A percentile compares a stretch with the other conserved stretches of the same genome.
phyloP scores from a whole-genome alignment of 2,329 filamentous ascomycete species.

The Lecanicillium sp. region DNA sequence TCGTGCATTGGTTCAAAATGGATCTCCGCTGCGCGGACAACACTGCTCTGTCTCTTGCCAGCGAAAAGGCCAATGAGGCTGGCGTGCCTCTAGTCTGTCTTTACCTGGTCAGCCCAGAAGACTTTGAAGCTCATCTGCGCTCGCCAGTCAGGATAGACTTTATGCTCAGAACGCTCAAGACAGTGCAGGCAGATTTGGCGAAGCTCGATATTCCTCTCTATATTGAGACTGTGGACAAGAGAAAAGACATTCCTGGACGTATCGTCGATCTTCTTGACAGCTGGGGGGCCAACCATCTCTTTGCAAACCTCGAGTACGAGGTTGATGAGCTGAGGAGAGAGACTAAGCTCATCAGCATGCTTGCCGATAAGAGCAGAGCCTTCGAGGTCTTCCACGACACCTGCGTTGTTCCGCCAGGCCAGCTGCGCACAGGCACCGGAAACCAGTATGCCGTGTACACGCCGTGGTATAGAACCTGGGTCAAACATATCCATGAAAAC shows the following conservation, averaged over 20 bases:
- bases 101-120: constrained; percentile 75
- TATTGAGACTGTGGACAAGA: constrained; percentile 61
- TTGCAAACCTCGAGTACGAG: constrained; percentile 83
- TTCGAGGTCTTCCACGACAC: constrained; percentile 74
- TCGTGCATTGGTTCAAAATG: constrained; percentile 88
- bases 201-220: constrained; percentile 71
- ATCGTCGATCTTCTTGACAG: constrained; percentile 58
- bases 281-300: constrained; percentile 71
- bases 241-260: constrained; percentile 52
- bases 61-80: constrained; percentile 55
- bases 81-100: constrained; percentile 66
- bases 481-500: constrained; percentile 63
- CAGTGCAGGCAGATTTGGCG: constrained; percentile 58
- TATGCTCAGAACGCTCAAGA: constrained; percentile 60
- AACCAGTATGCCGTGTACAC: constrained; percentile 79
- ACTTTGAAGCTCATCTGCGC: constrained; percentile 73
- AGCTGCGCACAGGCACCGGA: constrained; percentile 57
- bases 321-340: constrained; percentile 83
- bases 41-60: constrained; percentile 59
- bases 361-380: constrained; percentile 55
- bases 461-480: constrained; percentile 75
- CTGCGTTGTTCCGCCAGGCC: constrained; percentile 71
- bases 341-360: constrained; percentile 52
- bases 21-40: constrained; percentile 73
- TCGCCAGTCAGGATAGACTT: constrained; percentile 73